Evolutionary conservation across 2,329 filamentous ascomycete species (phyloP).

Genomic region (Aspergillus brasiliensis): DNA sequence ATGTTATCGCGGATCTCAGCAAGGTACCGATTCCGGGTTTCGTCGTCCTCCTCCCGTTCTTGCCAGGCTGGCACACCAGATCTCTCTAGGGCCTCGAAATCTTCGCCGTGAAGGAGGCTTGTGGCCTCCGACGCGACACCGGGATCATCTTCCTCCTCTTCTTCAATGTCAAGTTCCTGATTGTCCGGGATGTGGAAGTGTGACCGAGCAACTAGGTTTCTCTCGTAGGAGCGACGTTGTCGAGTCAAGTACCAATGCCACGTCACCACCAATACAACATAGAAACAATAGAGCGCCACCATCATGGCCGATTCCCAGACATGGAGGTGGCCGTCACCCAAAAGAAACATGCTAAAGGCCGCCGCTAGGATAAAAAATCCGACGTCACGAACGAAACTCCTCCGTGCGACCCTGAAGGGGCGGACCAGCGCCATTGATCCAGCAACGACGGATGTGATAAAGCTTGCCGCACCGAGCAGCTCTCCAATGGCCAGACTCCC

Average conservation of each 20-base stretch:
- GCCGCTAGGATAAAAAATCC: slow-evolving; percentile 88
- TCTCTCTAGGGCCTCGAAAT: slow-evolving; percentile 64
- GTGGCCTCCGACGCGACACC: slow-evolving; percentile 48
- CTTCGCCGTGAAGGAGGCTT: slow-evolving; percentile 56
- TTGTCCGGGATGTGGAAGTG: slow-evolving; percentile 67
- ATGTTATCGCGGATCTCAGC: slow-evolving; percentile 92
- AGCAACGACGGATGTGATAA: slow-evolving; percentile 94
- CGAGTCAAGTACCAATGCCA: slow-evolving; percentile 87
- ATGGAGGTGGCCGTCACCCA: slow-evolving; percentile 79
- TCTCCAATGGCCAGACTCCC: slow-evolving; percentile 96
- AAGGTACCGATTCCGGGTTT: slow-evolving; percentile 60
- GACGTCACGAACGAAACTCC: slow-evolving; percentile 88
- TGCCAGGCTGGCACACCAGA: slow-evolving; percentile 50
- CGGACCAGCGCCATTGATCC: slow-evolving; percentile 97
- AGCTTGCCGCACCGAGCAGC: slow-evolving; percentile 89
- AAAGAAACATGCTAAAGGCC: slow-evolving; percentile 80
- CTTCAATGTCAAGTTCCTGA: slow-evolving; percentile 61
- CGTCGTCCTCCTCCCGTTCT: slow-evolving; percentile 59
- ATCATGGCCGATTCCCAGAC: slow-evolving; percentile 89
- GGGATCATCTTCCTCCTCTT: slow-evolving; percentile 59
- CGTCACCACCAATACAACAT: slow-evolving; percentile 81
- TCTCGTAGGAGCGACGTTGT: slow-evolving; percentile 61
- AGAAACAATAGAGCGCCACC: slow-evolving; percentile 89
- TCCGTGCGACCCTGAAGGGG: slow-evolving; percentile 86
- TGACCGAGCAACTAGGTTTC: slow-evolving; percentile 71